Evolutionary conservation across 257 asterid genomes (phyloP).

Genomic region (Agastache rugosa): DNA sequence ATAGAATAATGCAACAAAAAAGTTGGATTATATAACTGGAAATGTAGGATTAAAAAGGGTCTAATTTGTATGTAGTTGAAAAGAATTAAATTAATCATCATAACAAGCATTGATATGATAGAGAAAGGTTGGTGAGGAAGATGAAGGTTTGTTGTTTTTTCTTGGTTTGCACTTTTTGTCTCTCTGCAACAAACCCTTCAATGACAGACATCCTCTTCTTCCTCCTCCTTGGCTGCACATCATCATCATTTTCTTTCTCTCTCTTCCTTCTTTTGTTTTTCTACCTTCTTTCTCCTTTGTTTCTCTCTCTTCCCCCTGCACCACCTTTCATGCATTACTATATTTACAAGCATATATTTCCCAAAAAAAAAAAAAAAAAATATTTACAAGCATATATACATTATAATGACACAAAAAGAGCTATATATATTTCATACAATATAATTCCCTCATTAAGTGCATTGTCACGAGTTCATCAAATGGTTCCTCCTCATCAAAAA

Average conservation of each 20-base stretch:
- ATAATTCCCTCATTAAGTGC: no score
- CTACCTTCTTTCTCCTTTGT: conserved; percentile 37
- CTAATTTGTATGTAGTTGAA: neutral
- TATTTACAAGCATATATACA: no score
- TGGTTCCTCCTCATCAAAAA: no score
- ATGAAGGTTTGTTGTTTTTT: conserved; percentile 33
- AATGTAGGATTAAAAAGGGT: conserved; percentile 16
- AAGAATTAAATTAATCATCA: conserved; percentile 24
- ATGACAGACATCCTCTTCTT: conserved; percentile 55
- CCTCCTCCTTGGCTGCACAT: conserved; percentile 40
- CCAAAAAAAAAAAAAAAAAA: no score
- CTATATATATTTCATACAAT: neutral
- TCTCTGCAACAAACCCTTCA: conserved; percentile 56
- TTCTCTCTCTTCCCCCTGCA: conserved; percentile 44
- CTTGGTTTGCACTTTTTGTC: conserved; percentile 33
- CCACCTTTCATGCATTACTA: neutral
- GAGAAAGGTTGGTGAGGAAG: conserved; percentile 43
- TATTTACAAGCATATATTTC: no score
- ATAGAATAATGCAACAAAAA: neutral
- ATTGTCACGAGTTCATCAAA: neutral
- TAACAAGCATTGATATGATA: conserved; percentile 62
- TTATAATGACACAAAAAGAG: neutral
- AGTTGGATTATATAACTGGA: neutral
- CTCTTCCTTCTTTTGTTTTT: conserved; percentile 38
- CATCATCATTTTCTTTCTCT: conserved; percentile 40